Percentiles rank a stretch among this genome's conserved stretches.
phyloP scores from a whole-genome alignment of 129 eudicot genomes.

The Deinandra increscens region DNA sequence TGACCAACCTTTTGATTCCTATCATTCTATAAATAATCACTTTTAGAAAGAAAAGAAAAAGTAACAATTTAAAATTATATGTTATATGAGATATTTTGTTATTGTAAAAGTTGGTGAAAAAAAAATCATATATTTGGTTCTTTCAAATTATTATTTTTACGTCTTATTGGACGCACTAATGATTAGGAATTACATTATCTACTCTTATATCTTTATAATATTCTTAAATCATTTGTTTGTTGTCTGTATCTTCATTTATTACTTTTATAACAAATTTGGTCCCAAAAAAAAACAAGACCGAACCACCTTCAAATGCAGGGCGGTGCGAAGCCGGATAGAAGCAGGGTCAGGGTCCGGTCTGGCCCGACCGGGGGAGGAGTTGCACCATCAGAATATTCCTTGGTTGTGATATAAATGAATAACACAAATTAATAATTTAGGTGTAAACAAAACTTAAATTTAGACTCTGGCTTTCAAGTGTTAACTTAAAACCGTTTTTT shows the following conservation, averaged over 20 bases:
- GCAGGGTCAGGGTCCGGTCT: conserved; percentile 7
- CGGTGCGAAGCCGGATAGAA: conserved; percentile 27
- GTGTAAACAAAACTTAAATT: too few species aligned
- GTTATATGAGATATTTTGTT: not conserved
- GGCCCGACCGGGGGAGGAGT: conserved; percentile 4
- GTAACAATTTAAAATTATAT: too few species aligned
- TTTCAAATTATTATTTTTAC: not conserved
- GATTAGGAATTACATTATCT: conserved; percentile 13
- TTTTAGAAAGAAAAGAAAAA: not conserved
- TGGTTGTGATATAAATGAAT: conserved; percentile 17
- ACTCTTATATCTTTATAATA: not conserved
- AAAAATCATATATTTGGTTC: conserved; percentile 18
- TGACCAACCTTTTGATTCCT: conserved; percentile 19
- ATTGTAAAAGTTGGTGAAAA: conserved; percentile 18
- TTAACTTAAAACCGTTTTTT: too few species aligned
- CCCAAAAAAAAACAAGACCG: conserved; percentile 21
- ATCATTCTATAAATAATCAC: conserved; percentile 2
- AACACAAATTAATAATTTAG: too few species aligned
- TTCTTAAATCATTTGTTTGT: conserved; percentile 1
- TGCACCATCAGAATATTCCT: conserved; percentile 35
- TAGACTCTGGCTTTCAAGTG: too few species aligned
- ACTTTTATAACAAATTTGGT: not conserved
- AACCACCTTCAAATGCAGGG: conserved; percentile 23
- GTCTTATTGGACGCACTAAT: conserved; percentile 12
- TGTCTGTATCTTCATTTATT: conserved; percentile 24